Base-by-base conservation (phyloP, 371 early-diverging fungal species). In the Nosema granulosis region DNA sequence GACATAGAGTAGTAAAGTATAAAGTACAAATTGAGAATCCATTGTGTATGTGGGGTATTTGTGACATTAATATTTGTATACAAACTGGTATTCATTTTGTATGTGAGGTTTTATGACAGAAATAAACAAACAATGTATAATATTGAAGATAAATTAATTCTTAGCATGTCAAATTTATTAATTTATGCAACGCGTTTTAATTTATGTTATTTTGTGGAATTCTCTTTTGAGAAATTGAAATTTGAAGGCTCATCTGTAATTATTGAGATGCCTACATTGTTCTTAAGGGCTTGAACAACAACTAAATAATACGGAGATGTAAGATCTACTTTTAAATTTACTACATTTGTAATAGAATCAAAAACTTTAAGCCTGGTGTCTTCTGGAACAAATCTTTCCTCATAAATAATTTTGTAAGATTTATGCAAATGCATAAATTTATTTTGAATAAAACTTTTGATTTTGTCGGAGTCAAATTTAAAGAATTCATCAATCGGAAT, bases 371-470 rank as follows among this genome's bases (percentile, higher is more conserved):
- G 28, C 43, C 66, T 76, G 12, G 31, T 54, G 22, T 58, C 61
- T 54, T 34, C 24, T 20, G n/a, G 26, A 57, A 31, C 74, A 38
- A 76, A 52, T 34, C 63, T 56, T 28, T 52, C 76, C 29, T 79
- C 71, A 67, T 67, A 79, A 24, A 59, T 28, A 49, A 79, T 79
- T 57, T 70, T 79, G 31, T 58, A 79, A 38, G 65, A 58, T 34
- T 65, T 54, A 20, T 20, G 26, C 9, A 37, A 29, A n/a, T 34
- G 28, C 3, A 68, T 54, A 16, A 28, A 32, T 31, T 20, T 52
- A 18, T 38, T 37, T 12, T 20, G n/a, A 2, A 79, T 26, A 6
- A 35, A 20, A 31, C 59, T 65, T 13, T 20, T 50, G 9, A 75
- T 59, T 11, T 28, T 32, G 16, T 35, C 57, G 12, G 32, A 65